Base-by-base conservation (phyloP, 164 flowering plant genomes). In the Tetracentron sinense region DNA sequence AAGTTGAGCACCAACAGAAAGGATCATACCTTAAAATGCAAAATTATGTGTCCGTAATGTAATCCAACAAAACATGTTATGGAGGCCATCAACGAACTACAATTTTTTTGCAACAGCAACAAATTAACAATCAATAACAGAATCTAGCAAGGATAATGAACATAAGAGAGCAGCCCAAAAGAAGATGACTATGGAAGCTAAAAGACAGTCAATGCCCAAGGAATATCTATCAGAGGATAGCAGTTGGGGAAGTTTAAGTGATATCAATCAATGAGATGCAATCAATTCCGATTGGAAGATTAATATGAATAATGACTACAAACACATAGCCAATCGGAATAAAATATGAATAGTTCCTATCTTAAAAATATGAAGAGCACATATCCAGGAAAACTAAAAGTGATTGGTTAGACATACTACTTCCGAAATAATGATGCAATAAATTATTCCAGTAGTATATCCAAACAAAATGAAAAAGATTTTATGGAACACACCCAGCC, bases 31-130 rank as follows among this genome's bases (percentile, higher is more conserved):
- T 84, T 79, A 59, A 54, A 73, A 76, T 81, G 78, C 52, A 83
- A 78, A 65, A 82, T 63, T 54, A 87, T 68, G 69, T 87, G 96
- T 12, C 88, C 96, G 60, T 62, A 85, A 26, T 89, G 88, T 83
- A 89, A 60, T 50, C 93, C 96, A 64, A 84, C 56, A 27, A 84
- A 77, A 64, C 93, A 89, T 54, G 96, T 87, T 27, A 79, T 54
- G 20, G 83, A 80, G 62, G 93, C 91, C 88, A 85, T 83, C 65
- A 85, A 51, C 7, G 96, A 87, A 65, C 96, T 85, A 71, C 19
- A 79, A 58, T 30, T 55, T 60, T 23, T 26, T 53, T 56, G 5
- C 48, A 73, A 61, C 2, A 57, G 54, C 67, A 58, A 64, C 42
- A 61, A 30, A 58, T 57, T 26, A 64, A 56, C 19, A 57, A 27